Evolutionary conservation across 768 basidiomycete species (phyloP).

Genomic region (Termitomyces sp.): DNA sequence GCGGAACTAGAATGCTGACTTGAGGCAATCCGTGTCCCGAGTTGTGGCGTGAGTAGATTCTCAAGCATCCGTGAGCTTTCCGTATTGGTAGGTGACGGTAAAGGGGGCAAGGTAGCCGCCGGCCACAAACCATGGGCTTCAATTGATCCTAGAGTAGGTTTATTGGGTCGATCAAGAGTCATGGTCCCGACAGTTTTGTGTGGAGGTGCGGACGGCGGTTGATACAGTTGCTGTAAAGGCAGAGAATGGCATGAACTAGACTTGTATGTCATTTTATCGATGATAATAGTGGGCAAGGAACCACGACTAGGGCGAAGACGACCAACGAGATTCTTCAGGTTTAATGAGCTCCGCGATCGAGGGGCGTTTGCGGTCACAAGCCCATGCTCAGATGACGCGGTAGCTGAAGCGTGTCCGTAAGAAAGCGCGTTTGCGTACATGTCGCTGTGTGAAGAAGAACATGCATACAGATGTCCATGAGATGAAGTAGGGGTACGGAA

Average conservation of each 20-base stretch:
- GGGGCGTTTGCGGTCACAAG: background rate
- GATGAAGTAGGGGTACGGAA: conserved; percentile 2
- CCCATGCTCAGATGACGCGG: conserved; percentile 5
- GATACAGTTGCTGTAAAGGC: background rate
- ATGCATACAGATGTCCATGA: background rate
- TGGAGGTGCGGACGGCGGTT: conserved; percentile 5
- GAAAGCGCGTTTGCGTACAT: background rate
- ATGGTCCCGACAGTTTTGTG: background rate
- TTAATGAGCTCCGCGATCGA: background rate
- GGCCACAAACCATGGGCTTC: conserved; percentile 18
- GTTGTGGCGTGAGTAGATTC: conserved; percentile 26
- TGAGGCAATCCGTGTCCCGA: conserved; percentile 14
- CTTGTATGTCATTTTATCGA: conserved; percentile 1
- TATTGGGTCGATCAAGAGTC: conserved; percentile 12
- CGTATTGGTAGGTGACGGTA: conserved; percentile 24
- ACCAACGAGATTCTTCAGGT: conserved; percentile 2
- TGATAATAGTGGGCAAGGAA: conserved; percentile 4
- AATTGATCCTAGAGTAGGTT: conserved; percentile 8
- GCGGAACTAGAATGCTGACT: conserved; percentile 24
- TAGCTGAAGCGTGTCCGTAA: background rate
- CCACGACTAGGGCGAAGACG: background rate
- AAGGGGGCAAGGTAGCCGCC: conserved; percentile 20
- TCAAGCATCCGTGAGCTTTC: conserved; percentile 25
- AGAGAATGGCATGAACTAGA: conserved; percentile 3
- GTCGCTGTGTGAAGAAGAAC: conserved; percentile 7